Evolutionary conservation across 2,329 filamentous ascomycete species (phyloP), one percentile per base, ranked within the genome.

Genomic region (Pezicula rhizophila): DNA sequence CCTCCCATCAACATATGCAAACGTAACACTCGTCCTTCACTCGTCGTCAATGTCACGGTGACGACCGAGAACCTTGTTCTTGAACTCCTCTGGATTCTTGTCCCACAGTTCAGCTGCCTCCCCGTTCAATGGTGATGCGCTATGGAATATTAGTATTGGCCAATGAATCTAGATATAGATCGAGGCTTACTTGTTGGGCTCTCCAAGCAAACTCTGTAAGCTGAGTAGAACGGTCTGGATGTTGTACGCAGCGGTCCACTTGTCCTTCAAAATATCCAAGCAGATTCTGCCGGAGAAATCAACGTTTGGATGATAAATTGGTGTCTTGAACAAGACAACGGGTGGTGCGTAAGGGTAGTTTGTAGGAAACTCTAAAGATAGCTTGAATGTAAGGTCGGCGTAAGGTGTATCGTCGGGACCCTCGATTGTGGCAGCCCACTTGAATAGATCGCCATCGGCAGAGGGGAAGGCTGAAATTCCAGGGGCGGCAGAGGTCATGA

Each of bases 291-390:
- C 93, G 3, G 87, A 91, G 73, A 99, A 96, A 72, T 99, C 93
- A 60, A 99, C 89, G 62, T 99, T 99, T 47, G 93, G 93, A 70
- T 99, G 93, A 76, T 97, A 99, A 71, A 99, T 96, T 34, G 93
- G 93, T 6, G 95, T 99, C 75, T 91, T 95, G 82, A 96, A 99
- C 51, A 96, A 79, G 15, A 99, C 93, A 2, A 86, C 89, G 0
- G 93, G 93, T 18, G 93, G 82, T 1, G 85, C 80, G 68, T 96
- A 96, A 8, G 93, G 93, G 67, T 99, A 99, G 73, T 92, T 96
- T 60, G 80, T 75, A 8, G 92, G 90, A 70, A 97, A 99, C 42
- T 82, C 78, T 66, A 99, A 92, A 59, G 84, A 86, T 58, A 99
- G 87, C 75, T 96, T 97, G 73, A 99, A 86, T 42, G 82, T 88